Percentiles rank a stretch among this genome's conserved stretches.
Conservation (phyloP, 176 grass and related monocot species). For the Tillandsia leiboldiana region DNA sequence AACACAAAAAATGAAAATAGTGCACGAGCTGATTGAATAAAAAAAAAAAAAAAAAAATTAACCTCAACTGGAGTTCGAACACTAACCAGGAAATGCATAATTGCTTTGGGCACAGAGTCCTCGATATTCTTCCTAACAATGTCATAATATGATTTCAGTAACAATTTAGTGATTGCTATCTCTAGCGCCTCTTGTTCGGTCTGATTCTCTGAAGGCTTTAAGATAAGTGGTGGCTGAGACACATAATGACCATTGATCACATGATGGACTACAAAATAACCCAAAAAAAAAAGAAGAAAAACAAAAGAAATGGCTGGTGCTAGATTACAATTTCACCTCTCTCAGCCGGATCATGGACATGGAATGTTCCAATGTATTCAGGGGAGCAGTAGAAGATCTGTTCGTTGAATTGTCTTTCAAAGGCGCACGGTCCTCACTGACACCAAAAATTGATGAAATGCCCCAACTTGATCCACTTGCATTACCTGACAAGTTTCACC, state of each 20-base stretch:
- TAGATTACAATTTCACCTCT: constrained; percentile 46
- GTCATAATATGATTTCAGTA: constrained; percentile 92
- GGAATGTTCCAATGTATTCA: constrained; percentile 33
- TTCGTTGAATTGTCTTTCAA: constrained; percentile 31
- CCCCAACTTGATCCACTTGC: constrained; percentile 35
- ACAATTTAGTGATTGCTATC: constrained; percentile 65
- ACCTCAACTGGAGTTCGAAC: background rate
- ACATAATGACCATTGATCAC: constrained; percentile 3
- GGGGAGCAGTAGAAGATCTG: constrained; percentile 22
- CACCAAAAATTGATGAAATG: constrained; percentile 28
- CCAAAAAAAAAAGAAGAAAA: constrained; percentile 3
- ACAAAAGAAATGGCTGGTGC: constrained; percentile 3
- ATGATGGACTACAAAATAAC: constrained; percentile 20
- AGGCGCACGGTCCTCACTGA: constrained; percentile 23
- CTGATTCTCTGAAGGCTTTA: constrained; percentile 75
- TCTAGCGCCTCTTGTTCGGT: constrained; percentile 55
- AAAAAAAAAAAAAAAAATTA: background rate
- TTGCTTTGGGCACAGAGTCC: constrained; percentile 72
- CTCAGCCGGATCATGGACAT: constrained; percentile 48
- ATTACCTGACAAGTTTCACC: constrained; percentile 21
- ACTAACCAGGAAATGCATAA: constrained; percentile 78
- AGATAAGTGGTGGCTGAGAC: constrained; percentile 54
- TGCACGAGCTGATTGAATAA: background rate
- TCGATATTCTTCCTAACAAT: constrained; percentile 89
- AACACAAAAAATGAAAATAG: background rate